Conservation (phyloP, 257 asterid species). For the Handroanthus guayacan region DNA sequence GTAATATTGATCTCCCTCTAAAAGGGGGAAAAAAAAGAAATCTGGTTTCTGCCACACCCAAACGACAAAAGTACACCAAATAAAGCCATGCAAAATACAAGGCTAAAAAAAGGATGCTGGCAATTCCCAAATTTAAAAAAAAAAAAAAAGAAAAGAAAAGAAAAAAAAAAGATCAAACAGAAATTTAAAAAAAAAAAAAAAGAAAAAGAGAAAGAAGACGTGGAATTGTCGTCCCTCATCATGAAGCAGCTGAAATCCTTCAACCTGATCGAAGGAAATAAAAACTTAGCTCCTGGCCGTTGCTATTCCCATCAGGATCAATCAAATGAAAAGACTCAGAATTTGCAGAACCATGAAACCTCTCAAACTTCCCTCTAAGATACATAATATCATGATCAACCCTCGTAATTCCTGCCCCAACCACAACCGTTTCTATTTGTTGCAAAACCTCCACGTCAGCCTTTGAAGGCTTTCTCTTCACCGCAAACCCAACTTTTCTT, state of each 20-base stretch:
- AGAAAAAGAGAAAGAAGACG: neutral
- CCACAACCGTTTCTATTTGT: conserved; percentile 48
- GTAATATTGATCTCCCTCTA: no score
- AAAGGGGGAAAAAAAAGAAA: no score
- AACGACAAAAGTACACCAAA: conserved; percentile 21
- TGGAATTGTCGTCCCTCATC: neutral
- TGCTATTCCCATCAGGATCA: conserved; percentile 56
- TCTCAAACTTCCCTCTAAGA: conserved; percentile 60
- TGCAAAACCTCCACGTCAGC: conserved; percentile 50
- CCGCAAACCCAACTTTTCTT: conserved; percentile 57
- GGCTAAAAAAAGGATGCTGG: conserved; percentile 45
- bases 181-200: no score
- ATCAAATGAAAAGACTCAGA: conserved; percentile 68
- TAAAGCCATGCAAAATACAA: conserved; percentile 52
- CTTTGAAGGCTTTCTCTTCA: conserved; percentile 44
- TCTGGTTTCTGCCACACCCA: conserved; percentile 38
- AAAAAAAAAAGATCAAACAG: no score
- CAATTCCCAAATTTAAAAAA: conserved; percentile 16
- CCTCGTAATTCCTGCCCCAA: conserved; percentile 56
- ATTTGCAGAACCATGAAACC: conserved; percentile 56
- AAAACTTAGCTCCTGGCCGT: conserved; percentile 62
- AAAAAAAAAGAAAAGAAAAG: no score
- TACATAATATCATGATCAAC: conserved; percentile 55
- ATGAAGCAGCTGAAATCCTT: neutral
- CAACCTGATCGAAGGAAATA: conserved; percentile 54